These are phyloP conservation scores for Mycothermus thermophilus DNA, from an alignment of 495 filamentous ascomycete genomes.

Conservation along the genomic window DNA sequence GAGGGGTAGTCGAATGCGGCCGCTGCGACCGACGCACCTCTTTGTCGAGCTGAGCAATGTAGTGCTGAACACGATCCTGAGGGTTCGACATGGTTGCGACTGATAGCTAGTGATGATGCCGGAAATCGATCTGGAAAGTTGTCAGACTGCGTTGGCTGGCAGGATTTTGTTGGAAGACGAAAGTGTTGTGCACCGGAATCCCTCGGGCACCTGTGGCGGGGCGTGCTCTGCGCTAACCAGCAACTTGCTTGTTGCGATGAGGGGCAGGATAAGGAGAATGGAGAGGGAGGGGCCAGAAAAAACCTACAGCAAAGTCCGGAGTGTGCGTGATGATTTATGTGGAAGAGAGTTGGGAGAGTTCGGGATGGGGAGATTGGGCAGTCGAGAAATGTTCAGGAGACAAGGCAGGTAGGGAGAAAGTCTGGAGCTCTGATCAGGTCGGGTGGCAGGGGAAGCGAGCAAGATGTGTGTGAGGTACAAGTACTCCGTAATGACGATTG, in stretches of 20 bases:
- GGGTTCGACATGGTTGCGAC: conserved; percentile 49
- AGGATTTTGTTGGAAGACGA: not conserved
- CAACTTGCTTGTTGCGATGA: not conserved
- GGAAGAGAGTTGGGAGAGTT: not conserved
- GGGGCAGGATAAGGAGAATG: not conserved
- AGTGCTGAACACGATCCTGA: conserved; percentile 82
- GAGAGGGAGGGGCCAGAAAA: not conserved
- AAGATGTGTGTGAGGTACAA: not conserved
- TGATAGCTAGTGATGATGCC: not conserved
- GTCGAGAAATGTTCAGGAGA: too few relatives aligned
- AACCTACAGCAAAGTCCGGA: not conserved
- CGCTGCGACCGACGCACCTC: conserved; percentile 51
- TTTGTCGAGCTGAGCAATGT: conserved; percentile 87
- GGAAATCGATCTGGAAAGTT: not conserved
- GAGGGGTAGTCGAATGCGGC: conserved; percentile 2
- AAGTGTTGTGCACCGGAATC: not conserved
- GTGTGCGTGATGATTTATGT: not conserved
- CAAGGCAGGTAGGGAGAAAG: conserved; percentile 1
- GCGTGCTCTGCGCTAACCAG: not conserved
- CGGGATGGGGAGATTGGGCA: conserved; percentile 1
- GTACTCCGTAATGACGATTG: conserved; percentile 23
- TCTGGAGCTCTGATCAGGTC: conserved; percentile 2
- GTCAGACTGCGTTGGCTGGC: too few relatives aligned
- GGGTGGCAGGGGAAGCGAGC: conserved; percentile 6
- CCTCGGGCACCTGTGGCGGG: conserved; percentile 6